Evolutionary conservation across 139 green algal species (phyloP).

Genomic region (Chlorella vulgaris): DNA sequence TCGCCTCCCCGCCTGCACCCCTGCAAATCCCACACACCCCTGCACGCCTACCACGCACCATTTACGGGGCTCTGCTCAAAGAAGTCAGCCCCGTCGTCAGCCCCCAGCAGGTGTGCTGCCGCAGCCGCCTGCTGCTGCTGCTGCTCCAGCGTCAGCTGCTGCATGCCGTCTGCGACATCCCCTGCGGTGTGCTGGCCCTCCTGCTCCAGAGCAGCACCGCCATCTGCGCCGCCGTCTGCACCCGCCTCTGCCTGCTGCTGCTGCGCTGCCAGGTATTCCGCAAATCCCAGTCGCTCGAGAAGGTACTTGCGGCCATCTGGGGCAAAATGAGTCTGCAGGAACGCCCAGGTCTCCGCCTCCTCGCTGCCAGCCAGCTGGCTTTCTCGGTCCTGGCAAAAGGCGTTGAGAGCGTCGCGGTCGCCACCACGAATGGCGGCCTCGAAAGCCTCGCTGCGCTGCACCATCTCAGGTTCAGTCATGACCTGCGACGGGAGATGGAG

Average conservation of each 20-base stretch:
- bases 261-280: constrained; percentile 55
- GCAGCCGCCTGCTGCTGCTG: neutral
- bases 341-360: constrained; percentile 93
- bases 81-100: constrained; percentile 52
- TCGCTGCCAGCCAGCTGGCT: constrained; percentile 38
- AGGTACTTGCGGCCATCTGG: constrained; percentile 79
- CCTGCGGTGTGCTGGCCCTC: neutral
- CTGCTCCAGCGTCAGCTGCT: constrained; percentile 27
- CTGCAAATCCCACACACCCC: neutral
- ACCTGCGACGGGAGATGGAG: constrained; percentile 48
- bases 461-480: constrained; percentile 77
- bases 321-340: constrained; percentile 93
- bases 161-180: constrained; percentile 35
- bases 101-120: neutral
- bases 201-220: neutral
- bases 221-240: neutral
- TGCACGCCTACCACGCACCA: neutral
- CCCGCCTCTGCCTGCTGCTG: constrained; percentile 7
- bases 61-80: constrained; percentile 41
- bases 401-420: constrained; percentile 67
- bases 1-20: no score
- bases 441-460: constrained; percentile 72
- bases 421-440: constrained; percentile 74
- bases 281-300: constrained; percentile 87
- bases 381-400: constrained; percentile 76